A percentile compares a stretch with the other conserved stretches of the same genome.
These are phyloP conservation scores for Erysiphe neolycopersici DNA, from an alignment of 2,329 filamentous ascomycete species.

Conservation along the genomic window DNA sequence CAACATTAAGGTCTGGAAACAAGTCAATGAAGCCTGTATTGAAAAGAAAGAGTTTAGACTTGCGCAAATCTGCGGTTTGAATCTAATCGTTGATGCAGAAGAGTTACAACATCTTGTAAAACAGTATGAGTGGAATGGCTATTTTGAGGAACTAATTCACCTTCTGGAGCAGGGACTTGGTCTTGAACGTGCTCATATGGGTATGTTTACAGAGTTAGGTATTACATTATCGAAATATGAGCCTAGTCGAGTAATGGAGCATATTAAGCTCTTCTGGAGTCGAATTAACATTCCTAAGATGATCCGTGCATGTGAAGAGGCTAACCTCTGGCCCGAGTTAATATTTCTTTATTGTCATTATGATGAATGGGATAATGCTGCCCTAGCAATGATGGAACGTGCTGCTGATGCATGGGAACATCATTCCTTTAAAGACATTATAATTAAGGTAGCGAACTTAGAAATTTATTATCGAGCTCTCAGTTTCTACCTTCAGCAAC, in stretches of 20 bases:
- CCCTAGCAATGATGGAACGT: constrained; percentile 91
- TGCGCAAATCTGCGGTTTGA: constrained; percentile 94
- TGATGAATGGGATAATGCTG: constrained; percentile 93
- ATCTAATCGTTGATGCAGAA: constrained; percentile 91
- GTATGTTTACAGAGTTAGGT: constrained; percentile 82
- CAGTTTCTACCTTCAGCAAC: constrained; percentile 94
- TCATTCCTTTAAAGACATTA: constrained; percentile 96
- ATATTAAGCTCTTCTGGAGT: constrained; percentile 95
- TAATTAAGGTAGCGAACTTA: constrained; percentile 91
- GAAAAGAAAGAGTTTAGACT: constrained; percentile 97
- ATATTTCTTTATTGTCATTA: constrained; percentile 98
- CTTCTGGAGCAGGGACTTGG: constrained; percentile 87
- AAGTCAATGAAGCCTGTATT: constrained; percentile 90
- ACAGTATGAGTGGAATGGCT: constrained; percentile 89
- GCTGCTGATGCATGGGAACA: constrained; percentile 97
- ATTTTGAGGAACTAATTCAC: constrained; percentile 93
- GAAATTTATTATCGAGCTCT: constrained; percentile 97
- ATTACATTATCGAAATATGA: constrained; percentile 87
- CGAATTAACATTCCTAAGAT: constrained; percentile 95
- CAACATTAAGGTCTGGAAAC: constrained; percentile 97
- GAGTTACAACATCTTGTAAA: constrained; percentile 79
- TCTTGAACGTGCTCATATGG: constrained; percentile 61
- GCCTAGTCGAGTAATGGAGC: constrained; percentile 90
- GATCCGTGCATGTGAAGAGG: constrained; percentile 79
- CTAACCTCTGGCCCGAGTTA: constrained; percentile 88